Conservation (phyloP, 257 asterid species). For the Solanum piurae region DNA sequence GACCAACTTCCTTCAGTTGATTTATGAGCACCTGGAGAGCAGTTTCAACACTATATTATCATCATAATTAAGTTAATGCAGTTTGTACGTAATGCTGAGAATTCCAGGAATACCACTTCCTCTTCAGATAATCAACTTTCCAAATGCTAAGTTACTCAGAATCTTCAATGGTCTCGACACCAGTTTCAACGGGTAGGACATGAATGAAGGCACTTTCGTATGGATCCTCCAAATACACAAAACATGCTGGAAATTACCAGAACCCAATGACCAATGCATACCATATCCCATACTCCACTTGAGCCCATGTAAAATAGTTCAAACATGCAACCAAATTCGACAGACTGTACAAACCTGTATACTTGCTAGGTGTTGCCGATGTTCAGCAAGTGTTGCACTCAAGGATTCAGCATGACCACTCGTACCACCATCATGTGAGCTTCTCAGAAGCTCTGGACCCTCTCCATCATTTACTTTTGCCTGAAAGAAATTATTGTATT, state of each 20-base stretch:
- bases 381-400: constrained; percentile 86
- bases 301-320: not conserved
- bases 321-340: not conserved
- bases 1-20: constrained; percentile 96
- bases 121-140: not conserved
- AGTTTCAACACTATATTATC: not conserved
- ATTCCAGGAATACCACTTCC: not conserved
- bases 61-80: not conserved
- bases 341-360: constrained; percentile 53
- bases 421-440: constrained; percentile 53
- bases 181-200: not conserved
- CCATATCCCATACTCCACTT: not conserved
- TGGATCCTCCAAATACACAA: not conserved
- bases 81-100: not conserved
- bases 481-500: constrained; percentile 27
- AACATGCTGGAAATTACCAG: not conserved
- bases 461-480: constrained; percentile 90
- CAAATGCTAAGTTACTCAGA: not conserved
- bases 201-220: not conserved
- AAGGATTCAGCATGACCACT: constrained; percentile 86
- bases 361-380: constrained; percentile 88
- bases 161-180: not conserved
- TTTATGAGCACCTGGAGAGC: constrained; percentile 76
- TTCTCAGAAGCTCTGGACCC: constrained; percentile 89
- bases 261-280: not conserved